Conservation (phyloP, 768 basidiomycete species). For the Sporobolomyces phaffii region DNA sequence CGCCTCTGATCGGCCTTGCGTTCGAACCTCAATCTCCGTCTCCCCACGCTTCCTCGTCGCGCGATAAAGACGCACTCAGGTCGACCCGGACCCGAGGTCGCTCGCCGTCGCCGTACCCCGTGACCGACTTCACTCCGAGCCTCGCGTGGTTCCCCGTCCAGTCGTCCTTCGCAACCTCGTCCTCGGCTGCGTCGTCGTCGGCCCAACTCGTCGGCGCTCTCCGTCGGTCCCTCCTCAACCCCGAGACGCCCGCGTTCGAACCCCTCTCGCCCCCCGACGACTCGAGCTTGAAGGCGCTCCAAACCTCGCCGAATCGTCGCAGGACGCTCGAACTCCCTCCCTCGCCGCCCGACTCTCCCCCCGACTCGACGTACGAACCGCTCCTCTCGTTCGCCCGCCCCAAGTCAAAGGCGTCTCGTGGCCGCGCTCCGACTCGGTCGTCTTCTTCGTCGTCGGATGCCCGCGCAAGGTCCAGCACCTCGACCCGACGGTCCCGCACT, state of each 20-base stretch:
- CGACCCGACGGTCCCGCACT: neutral
- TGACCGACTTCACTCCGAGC: neutral
- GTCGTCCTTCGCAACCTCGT: neutral
- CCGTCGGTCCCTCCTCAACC: neutral
- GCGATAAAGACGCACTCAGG: neutral
- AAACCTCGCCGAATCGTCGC: constrained; percentile 1
- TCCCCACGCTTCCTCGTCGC: neutral
- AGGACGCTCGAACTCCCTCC: constrained; percentile 12
- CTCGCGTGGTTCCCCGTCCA: constrained; percentile 9
- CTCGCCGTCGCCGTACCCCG: neutral
- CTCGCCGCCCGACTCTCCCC: constrained; percentile 12
- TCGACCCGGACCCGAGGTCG: neutral
- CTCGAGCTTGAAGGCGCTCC: neutral
- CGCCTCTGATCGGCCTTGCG: constrained; percentile 2
- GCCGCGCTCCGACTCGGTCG: constrained; percentile 6
- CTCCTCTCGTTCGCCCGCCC: constrained; percentile 1
- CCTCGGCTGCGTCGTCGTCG: neutral
- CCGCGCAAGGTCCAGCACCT: neutral
- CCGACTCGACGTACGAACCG: neutral
- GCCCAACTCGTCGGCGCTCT: neutral
- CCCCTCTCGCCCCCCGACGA: constrained; percentile 9
- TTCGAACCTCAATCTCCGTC: neutral
- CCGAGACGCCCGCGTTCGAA: constrained; percentile 6
- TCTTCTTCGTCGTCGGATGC: neutral
- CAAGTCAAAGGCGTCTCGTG: neutral